Evolutionary conservation across 202 grass and related monocot genomes (phyloP), one percentile per base, ranked within the genome.

Genomic region (Panicum hallii): DNA sequence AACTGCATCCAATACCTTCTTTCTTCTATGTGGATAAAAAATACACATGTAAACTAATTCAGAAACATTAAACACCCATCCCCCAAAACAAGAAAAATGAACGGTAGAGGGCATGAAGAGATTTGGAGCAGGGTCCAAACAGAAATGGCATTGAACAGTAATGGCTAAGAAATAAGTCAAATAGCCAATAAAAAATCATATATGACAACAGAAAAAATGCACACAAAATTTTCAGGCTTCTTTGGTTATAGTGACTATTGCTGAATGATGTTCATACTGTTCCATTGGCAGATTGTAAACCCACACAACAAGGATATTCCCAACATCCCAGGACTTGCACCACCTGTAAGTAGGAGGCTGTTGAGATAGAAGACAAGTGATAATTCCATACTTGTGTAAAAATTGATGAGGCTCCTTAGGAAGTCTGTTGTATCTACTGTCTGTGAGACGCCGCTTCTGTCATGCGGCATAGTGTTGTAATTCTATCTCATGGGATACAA

Each of bases 241-340:
- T 82, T 68, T 87, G 20, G 1, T 67, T 80, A 12, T 50, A 2
- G 15, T 36, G 10, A 17, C 20, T 47, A 26, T 22, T 32, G 54
- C 61, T 61, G 17, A 82, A 14, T 77, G 63, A 61, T 14, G 40
- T 77, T 44, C 77, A 9, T 73, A 23, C 26, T 75, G 23, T 71
- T 72, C 7, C 57, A 87, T 80, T 93, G 83, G 79, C 90, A 99
- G 93, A 86, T 99, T 92, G 96, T 99, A 36, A 92, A 95, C 46
- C 96, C 96, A 32, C 88, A 96, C 69, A 99, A 99, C 90, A 99
- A 99, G 77, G 86, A 91, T 34, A 96, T 96, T 63, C 87, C 23
- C 5, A 53, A 92, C 45, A 91, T 99, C 83, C 96, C 93, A 45
- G 96, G 96, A 14, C 90, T 99, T 4, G 91, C 93, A 44, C 96